These are phyloP conservation scores for Caulochytrium protostelioides DNA, from an alignment of 371 early-diverging fungal genomes.

Conservation along the genomic window DNA sequence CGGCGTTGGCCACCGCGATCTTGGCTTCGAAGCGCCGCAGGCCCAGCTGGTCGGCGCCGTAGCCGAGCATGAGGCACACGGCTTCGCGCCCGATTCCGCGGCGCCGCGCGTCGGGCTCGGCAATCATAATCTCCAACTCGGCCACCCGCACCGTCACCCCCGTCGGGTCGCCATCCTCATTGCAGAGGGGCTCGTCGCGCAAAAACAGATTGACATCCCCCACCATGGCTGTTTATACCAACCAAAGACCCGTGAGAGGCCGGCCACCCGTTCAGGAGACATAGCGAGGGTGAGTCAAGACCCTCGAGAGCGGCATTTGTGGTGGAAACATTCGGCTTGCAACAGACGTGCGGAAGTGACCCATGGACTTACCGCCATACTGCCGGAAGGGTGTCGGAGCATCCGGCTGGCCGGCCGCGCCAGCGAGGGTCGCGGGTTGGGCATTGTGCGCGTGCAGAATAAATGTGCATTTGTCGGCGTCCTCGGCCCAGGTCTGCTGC, in stretches of 20 bases:
- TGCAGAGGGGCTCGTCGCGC: conserved; percentile 55
- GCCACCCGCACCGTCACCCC: conserved; percentile 17
- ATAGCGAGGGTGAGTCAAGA: no score
- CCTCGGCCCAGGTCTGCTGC: conserved; percentile 70
- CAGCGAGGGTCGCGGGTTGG: background rate
- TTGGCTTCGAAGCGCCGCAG: conserved; percentile 50
- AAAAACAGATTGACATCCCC: conserved; percentile 86
- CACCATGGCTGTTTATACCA: conserved; percentile 57
- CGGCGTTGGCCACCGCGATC: conserved; percentile 46
- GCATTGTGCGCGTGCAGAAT: conserved; percentile 4
- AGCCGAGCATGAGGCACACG: conserved; percentile 55
- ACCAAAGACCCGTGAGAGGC: no score
- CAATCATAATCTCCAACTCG: conserved; percentile 87
- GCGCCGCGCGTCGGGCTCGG: conserved; percentile 40
- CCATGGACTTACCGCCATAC: conserved; percentile 1
- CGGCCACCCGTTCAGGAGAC: no score
- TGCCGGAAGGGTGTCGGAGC: background rate
- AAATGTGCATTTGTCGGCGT: conserved; percentile 37
- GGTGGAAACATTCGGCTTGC: conserved; percentile 1
- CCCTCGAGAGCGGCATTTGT: no score
- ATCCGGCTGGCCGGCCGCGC: background rate
- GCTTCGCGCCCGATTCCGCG: conserved; percentile 50
- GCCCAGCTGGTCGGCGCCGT: conserved; percentile 37
- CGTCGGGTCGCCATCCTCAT: conserved; percentile 30
- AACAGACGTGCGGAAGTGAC: background rate